phyloP scores from a whole-genome alignment of 805 yeast species.

The Metschnikowia sp. region DNA sequence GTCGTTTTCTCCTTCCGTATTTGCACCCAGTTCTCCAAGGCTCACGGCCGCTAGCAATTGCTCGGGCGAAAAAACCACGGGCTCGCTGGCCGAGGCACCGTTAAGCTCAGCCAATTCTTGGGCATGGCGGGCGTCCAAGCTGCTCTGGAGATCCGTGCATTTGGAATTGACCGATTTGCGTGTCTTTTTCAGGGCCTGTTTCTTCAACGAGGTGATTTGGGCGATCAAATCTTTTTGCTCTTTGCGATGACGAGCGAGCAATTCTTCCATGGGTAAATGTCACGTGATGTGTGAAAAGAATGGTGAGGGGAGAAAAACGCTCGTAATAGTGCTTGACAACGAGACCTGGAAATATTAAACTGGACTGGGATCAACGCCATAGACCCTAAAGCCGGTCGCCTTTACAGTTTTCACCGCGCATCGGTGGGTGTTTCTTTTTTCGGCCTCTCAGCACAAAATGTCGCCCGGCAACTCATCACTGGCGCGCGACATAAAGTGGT shows the following conservation, averaged over 20 bases:
- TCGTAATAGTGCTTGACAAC: too few species aligned
- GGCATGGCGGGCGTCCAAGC: constrained; percentile 52
- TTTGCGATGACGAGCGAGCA: constrained; percentile 61
- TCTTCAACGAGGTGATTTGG: constrained; percentile 69
- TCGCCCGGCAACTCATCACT: too few species aligned
- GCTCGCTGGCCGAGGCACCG: not conserved
- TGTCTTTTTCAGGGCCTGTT: constrained; percentile 78
- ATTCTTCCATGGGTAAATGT: constrained; percentile 35
- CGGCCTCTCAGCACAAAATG: too few species aligned
- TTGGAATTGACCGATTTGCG: constrained; percentile 61
- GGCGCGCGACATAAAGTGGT: too few species aligned
- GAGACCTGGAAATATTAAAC: too few species aligned
- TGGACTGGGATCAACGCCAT: too few species aligned
- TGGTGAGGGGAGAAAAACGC: too few species aligned
- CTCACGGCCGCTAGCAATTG: constrained; percentile 39
- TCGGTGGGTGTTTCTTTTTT: too few species aligned
- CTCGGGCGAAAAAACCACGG: constrained; percentile 47
- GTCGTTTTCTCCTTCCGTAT: not conserved
- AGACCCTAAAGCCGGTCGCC: too few species aligned
- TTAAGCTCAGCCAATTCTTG: constrained; percentile 40
- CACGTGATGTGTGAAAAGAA: too few species aligned
- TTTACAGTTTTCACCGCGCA: too few species aligned
- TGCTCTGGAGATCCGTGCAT: constrained; percentile 58
- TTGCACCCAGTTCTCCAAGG: constrained; percentile 1
- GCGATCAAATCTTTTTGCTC: constrained; percentile 67